Conservation (phyloP, 345 rosid genomes). For the Heritiera fomes region DNA sequence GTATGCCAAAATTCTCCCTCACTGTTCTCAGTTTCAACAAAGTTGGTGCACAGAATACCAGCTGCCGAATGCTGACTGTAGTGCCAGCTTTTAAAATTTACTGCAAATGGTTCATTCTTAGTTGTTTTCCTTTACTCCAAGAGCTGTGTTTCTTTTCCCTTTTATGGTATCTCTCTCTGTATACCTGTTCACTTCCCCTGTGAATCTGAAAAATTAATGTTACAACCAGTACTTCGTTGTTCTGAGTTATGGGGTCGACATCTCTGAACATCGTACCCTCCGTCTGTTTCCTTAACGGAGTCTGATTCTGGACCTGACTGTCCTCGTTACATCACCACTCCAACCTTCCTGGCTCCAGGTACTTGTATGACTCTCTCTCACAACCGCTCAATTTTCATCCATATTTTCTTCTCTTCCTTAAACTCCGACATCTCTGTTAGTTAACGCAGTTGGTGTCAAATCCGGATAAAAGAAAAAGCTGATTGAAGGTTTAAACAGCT, state of each 20-base stretch:
- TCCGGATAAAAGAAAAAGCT: too few relatives aligned
- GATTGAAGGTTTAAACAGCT: too few relatives aligned
- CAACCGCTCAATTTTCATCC: background rate
- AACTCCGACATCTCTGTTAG: too few relatives aligned
- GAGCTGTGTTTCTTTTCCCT: background rate
- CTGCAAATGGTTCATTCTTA: background rate
- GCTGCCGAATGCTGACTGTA: slow-evolving; percentile 3
- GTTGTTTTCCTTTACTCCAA: too few relatives aligned
- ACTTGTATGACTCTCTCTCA: background rate
- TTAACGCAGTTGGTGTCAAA: too few relatives aligned
- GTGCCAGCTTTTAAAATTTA: background rate
- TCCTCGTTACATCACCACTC: slow-evolving; percentile 6
- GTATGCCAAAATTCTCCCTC: slow-evolving; percentile 7
- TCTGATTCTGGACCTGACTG: background rate
- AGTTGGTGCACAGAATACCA: background rate
- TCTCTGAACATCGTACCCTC: slow-evolving; percentile 48
- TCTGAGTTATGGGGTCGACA: slow-evolving; percentile 29
- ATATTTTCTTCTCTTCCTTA: background rate
- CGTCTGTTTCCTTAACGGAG: slow-evolving; percentile 21
- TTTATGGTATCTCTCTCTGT: background rate
- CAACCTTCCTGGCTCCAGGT: slow-evolving; percentile 13
- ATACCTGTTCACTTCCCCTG: background rate
- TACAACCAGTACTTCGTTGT: background rate
- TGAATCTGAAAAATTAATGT: background rate
- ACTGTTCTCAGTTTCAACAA: background rate